Evolutionary conservation across 768 basidiomycete genomes (phyloP).

Genomic region (Macrolepiota fuliginosa): DNA sequence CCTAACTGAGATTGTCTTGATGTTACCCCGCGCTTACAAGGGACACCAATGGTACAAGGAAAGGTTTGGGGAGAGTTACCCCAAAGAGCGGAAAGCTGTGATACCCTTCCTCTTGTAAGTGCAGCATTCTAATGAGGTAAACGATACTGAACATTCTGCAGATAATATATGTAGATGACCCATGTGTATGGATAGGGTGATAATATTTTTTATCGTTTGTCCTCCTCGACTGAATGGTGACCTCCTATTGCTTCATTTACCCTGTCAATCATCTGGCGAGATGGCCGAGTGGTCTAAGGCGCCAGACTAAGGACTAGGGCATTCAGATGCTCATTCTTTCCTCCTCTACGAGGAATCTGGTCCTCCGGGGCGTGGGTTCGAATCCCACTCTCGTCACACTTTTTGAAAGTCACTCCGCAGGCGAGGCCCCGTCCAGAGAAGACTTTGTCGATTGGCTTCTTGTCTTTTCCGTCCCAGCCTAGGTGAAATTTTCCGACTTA

Average conservation of each 20-base stretch:
- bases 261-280: slow-evolving; percentile 33
- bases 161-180: not conserved
- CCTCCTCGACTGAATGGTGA: not conserved
- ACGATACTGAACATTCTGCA: too few species aligned
- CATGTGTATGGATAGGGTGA: not conserved
- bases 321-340: not conserved
- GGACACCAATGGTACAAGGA: slow-evolving; percentile 86
- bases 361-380: slow-evolving; percentile 52
- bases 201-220: not conserved
- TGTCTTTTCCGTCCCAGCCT: not conserved
- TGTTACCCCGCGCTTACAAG: slow-evolving; percentile 79
- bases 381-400: slow-evolving; percentile 47
- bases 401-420: too few species aligned
- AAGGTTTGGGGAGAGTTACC: slow-evolving; percentile 76
- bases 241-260: not conserved
- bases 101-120: slow-evolving; percentile 72
- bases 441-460: too few species aligned
- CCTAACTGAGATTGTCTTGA: slow-evolving; percentile 63
- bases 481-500: not conserved
- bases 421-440: too few species aligned
- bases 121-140: not conserved
- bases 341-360: slow-evolving; percentile 23
- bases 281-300: slow-evolving; percentile 91
- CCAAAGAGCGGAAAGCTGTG: slow-evolving; percentile 69
- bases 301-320: slow-evolving; percentile 67